phyloP scores from a whole-genome alignment of 345 rosid genomes.

The Eucalyptus pauciflora region DNA sequence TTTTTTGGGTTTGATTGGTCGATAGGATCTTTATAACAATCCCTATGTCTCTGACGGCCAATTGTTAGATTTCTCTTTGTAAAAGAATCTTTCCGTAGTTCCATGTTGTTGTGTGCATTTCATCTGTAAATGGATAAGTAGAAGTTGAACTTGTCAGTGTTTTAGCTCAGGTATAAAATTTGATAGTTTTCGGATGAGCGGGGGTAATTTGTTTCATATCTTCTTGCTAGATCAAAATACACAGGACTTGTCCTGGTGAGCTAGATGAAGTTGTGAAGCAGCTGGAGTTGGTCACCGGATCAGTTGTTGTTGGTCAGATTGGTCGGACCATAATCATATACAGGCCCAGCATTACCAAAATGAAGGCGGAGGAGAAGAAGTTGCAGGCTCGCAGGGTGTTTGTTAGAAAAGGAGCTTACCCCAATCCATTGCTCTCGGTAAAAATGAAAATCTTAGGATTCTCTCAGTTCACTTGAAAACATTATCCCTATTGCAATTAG shows the following conservation, averaged over 20 bases:
- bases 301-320: slow-evolving; percentile 56
- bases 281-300: slow-evolving; percentile 57
- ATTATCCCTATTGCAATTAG: neutral
- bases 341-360: slow-evolving; percentile 64
- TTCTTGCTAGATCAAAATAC: slow-evolving; percentile 54
- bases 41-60: neutral
- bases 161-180: neutral
- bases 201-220: neutral
- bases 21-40: neutral
- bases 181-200: neutral
- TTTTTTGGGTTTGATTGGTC: neutral
- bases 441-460: neutral
- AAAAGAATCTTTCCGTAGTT: neutral
- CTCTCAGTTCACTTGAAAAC: neutral
- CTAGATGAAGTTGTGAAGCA: slow-evolving; percentile 52
- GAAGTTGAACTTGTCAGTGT: neutral
- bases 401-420: slow-evolving; percentile 11
- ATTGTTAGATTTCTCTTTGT: neutral
- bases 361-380: slow-evolving; percentile 82
- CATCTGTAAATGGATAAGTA: neutral
- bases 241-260: slow-evolving; percentile 71
- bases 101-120: neutral
- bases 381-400: slow-evolving; percentile 30
- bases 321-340: slow-evolving; percentile 81
- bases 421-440: slow-evolving; percentile 21